Evolutionary conservation across 1,284 basidiomycete species (phyloP).

Genomic region (Lentinula novae-zelandiae): DNA sequence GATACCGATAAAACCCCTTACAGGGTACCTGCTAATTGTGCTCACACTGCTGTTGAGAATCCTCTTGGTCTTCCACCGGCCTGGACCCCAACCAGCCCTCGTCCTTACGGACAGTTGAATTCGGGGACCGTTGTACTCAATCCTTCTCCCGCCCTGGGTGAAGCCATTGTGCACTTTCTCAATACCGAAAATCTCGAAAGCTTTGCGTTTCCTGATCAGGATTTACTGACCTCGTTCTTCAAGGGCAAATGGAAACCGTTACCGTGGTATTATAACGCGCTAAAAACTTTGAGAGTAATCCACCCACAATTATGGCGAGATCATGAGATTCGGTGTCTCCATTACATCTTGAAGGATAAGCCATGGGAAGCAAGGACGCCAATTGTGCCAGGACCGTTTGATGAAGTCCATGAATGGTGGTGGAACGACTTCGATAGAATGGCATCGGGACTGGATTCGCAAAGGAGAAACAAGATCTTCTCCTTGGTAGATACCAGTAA

Average conservation of each 20-base stretch:
- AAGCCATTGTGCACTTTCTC: constrained; percentile 57
- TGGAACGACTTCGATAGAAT: constrained; percentile 65
- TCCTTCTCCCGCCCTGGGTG: constrained; percentile 61
- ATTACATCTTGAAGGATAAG: constrained; percentile 75
- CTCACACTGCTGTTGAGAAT: constrained; percentile 62
- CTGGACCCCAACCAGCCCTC: constrained; percentile 51
- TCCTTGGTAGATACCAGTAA: constrained; percentile 35
- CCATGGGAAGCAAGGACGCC: constrained; percentile 60
- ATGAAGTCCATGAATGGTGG: constrained; percentile 68
- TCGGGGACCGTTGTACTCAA: constrained; percentile 84
- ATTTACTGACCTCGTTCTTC: constrained; percentile 83
- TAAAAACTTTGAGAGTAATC: constrained; percentile 71
- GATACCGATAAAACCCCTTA: not conserved
- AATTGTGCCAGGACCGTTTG: constrained; percentile 36
- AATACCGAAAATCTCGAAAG: constrained; percentile 61
- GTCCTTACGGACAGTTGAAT: constrained; percentile 81
- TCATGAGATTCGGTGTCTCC: constrained; percentile 70
- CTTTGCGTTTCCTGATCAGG: constrained; percentile 91
- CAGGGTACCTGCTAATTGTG: constrained; percentile 90
- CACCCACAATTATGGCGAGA: constrained; percentile 77
- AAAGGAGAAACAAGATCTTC: constrained; percentile 50
- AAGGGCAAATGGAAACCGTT: constrained; percentile 70
- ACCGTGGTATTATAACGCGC: constrained; percentile 83
- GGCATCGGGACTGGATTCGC: constrained; percentile 40
- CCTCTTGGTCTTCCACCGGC: constrained; percentile 47